Base-by-base conservation (phyloP, 2,329 filamentous ascomycete genomes). In the Verticillium zaregamsianum region DNA sequence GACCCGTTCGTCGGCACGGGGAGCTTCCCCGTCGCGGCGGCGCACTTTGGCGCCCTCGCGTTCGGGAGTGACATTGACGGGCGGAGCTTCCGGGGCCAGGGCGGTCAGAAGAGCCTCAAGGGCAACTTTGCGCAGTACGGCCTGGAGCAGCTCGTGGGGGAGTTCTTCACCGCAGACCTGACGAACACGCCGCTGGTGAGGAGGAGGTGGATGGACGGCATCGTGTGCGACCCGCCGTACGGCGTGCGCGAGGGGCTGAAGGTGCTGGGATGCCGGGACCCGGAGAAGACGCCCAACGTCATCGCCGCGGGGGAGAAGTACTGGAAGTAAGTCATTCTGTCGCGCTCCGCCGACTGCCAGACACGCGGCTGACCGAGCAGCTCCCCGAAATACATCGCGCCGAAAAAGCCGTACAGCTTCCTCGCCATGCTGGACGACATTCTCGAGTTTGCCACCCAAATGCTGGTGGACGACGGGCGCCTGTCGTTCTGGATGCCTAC, bases 401-500 rank as follows among this genome's bases (percentile, higher is more conserved):
- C 95, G 0, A 98, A 96, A 74, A 89, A 88, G 69, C 92, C 93
- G 0, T 99, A 99, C 74, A 92, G 92, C 68, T 98, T 99, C 73
- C 81, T 90, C 45, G 90, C 91, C 6, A 93, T 99, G 86, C 83
- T 97, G 23, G 88, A 93, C 69, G 93, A 98, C 72, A 92, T 99
- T 59, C 83, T 98, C 6, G 83, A 88, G 23, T 98, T 99, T 70
- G 88, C 92, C 5, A 84, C 88, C 1, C 80, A 85, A 14, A 91
- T 89, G 1, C 81, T 99, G 1, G 91, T 97, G 8, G 88, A 92
- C 59, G 77, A 86, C 65, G 95, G 92, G 0, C 83, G 95, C 32
- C 74, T 99, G 11, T 91, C 90, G 8, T 96, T 99, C 80, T 99
- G 95, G 95, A 96, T 98, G 91, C 95, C 95, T 0, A 96, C 93